Base-by-base conservation (phyloP, 495 filamentous ascomycete genomes). In the Usnea hakonensis region DNA sequence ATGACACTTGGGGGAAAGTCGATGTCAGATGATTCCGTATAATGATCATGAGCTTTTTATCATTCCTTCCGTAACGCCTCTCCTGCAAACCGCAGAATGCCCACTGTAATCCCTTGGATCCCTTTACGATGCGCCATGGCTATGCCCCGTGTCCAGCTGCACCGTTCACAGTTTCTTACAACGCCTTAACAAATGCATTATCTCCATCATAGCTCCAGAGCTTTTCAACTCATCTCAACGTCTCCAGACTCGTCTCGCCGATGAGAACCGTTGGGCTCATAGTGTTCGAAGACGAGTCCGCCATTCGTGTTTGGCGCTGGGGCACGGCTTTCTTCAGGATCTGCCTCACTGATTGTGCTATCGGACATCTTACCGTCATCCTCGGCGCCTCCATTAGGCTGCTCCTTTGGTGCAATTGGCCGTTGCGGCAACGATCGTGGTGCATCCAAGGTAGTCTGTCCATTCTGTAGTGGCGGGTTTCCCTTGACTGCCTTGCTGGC, bases 381-480 rank as follows among this genome's bases (percentile, higher is more conserved):
- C 50, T 55, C 28, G 37, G 28, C 28, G 32, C 26, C 38, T 35
- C 63, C 57, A 0, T 55, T 33, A n/a, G n/a, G n/a, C 10, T 28
- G 33, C 6, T 62, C 40, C 23, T 52, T 33, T 16, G 14, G 35
- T 19, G 32, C 44, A 7, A 35, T 17, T 10, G 60, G 66, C n/a
- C 78, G 75, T 63, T 81, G 80, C 23, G 66, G 61, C 7, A 67
- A 38, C 19, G 72, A 64, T 43, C 67, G 58, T 11, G 68, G 63
- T 21, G 72, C 78, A 65, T 82, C 81, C 23, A 83, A 66, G 8
- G 78, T 83, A 61, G 77, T 80, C 61, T 83, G 82, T 44, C 79
- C 82, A 65, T 79, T 79, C 63, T 81, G 80, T 60, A 78, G 64
- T 26, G 65, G 72, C 19, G 67, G 55, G 68, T 75, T 69, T 32